These are phyloP conservation scores for Globisporangium rhizosaccharum DNA, from an alignment of 352 stramenopile species.

Conservation along the genomic window DNA sequence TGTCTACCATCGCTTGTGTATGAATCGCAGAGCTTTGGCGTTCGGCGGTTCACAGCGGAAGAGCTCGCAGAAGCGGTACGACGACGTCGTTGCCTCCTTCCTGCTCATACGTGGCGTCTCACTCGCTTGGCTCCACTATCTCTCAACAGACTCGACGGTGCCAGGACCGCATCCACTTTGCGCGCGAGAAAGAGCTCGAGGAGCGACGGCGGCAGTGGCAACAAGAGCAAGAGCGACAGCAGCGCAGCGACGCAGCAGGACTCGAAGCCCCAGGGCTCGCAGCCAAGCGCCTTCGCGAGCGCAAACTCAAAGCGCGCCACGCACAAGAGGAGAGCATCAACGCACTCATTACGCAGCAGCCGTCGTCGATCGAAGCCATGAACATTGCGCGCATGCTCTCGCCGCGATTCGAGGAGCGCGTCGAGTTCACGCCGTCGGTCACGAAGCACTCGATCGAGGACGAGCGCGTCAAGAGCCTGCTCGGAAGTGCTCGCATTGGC, in stretches of 20 bases:
- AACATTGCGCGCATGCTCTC: constrained; percentile 80
- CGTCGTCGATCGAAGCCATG: constrained; percentile 73
- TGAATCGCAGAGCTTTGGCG: neutral
- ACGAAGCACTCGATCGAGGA: constrained; percentile 50
- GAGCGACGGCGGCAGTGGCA: constrained; percentile 18
- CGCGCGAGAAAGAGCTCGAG: constrained; percentile 32
- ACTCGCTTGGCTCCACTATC: neutral
- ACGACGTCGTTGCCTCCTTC: neutral
- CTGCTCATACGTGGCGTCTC: neutral
- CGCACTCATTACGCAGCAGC: constrained; percentile 57
- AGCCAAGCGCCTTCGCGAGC: constrained; percentile 37
- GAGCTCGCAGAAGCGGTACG: constrained; percentile 32
- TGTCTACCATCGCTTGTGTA: neutral
- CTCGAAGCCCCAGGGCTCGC: constrained; percentile 34
- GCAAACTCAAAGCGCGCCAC: constrained; percentile 37
- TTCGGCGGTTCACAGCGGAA: constrained; percentile 12
- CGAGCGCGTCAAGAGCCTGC: constrained; percentile 51
- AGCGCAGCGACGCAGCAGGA: constrained; percentile 24
- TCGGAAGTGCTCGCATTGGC: constrained; percentile 43
- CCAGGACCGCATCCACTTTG: constrained; percentile 39
- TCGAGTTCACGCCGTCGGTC: constrained; percentile 47
- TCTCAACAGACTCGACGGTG: constrained; percentile 37
- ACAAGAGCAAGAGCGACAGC: constrained; percentile 25
- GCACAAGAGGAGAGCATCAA: constrained; percentile 51
- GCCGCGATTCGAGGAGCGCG: constrained; percentile 54